These are phyloP conservation scores for Umbelopsis isabellina DNA, from an alignment of 192 early-diverging fungal species.

Conservation along the genomic window DNA sequence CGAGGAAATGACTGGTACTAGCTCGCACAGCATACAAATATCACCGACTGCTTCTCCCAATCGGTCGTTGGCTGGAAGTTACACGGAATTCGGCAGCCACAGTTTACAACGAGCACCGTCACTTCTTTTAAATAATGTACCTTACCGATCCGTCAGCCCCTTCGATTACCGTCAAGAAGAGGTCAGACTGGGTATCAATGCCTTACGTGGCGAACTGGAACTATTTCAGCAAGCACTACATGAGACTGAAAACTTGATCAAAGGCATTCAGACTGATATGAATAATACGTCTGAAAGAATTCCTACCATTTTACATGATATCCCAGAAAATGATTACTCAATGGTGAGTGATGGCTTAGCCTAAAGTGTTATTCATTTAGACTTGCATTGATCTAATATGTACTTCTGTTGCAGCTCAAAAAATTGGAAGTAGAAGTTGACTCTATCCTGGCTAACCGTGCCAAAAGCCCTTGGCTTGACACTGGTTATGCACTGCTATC, in stretches of 20 bases:
- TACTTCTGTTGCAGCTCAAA: constrained; percentile 29
- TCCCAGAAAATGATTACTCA: constrained; percentile 38
- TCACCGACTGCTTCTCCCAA: not conserved
- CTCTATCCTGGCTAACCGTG: constrained; percentile 37
- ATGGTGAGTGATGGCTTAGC: constrained; percentile 22
- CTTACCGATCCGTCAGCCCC: constrained; percentile 21
- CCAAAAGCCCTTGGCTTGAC: constrained; percentile 42
- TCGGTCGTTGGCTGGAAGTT: not conserved
- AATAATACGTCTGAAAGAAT: constrained; percentile 24
- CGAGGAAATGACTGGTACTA: not conserved
- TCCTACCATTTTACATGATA: constrained; percentile 34
- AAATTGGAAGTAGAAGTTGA: constrained; percentile 39
- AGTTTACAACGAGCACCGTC: constrained; percentile 6
- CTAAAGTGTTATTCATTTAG: not conserved
- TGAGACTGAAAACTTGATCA: constrained; percentile 29
- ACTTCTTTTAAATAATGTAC: constrained; percentile 28
- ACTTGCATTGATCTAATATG: not conserved
- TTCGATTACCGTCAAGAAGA: constrained; percentile 33
- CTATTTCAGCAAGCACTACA: constrained; percentile 15
- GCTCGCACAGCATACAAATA: not conserved
- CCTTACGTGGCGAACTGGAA: constrained; percentile 13
- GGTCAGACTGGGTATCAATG: constrained; percentile 1
- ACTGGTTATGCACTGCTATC: constrained; percentile 35
- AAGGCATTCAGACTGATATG: constrained; percentile 31
- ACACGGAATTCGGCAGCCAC: not conserved